Base-by-base conservation (phyloP, 805 yeast species). In the Cyberlindnera subsufficiens region DNA sequence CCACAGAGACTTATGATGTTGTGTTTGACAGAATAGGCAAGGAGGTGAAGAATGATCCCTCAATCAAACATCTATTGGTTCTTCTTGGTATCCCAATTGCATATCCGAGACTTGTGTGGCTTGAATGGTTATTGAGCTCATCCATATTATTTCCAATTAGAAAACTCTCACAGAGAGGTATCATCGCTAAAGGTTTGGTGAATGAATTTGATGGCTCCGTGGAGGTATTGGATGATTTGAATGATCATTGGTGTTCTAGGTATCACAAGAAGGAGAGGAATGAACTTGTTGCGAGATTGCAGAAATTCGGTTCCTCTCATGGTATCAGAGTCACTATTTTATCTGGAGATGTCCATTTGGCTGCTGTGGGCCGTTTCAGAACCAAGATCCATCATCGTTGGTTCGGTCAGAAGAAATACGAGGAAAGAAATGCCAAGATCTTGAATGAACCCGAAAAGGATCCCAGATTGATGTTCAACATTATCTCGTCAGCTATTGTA, bases 161-260 rank as follows among this genome's bases (percentile, higher is more conserved):
- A 56, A 72, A 59, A 43, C 53, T 82, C 20, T 73, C 91, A 3
- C 69, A 75, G 42, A 74, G 72, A 44, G 88, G 89, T 3, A 63
- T 85, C 33, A 59, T 81, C 30, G 75, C 80, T 38, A 72, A 74
- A 45, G 95, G 96, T 0, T 64, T 91, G 30, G 88, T 88, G 20
- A 91, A 93, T 58, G 93, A 86, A 53, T 91, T 90, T 56, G 96
- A 90, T 59, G 97, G 97, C 2, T 78, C 84, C 33, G 80, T 91
- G 6, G 98, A 91, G 64, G 77, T 91, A 14, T 72, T 93, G 51
- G 98, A 93, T 59, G 98, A 91, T 61, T 71, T 93, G 63, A 82
- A 89, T 58, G 99, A 91, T 60, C 98, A 91, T 66, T 91, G 99
- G 99, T 89, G 97, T 61, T 82, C 96, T 4, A 73, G 73, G 45